Base-by-base conservation (phyloP, 306 rosid species). In the Sesbania bispinosa region DNA sequence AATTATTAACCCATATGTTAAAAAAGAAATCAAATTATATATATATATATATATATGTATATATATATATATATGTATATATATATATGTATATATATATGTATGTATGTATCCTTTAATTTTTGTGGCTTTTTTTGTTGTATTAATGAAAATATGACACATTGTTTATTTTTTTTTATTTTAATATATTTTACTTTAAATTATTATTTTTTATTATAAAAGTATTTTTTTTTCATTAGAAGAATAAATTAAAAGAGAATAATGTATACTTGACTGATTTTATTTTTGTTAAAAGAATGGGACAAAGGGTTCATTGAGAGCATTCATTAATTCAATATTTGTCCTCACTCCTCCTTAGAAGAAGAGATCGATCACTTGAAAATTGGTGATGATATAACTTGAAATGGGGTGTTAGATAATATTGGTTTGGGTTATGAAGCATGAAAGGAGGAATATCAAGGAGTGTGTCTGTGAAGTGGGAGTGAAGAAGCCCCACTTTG, bases 391-490 rank as follows among this genome's bases (percentile, higher is more conserved):
- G 59, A 51, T 20, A 51, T 20, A 55, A 52, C 48, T 53, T 67
- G 59, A 77, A 52, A 73, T 16, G 59, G 33, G 73, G 73, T 54
- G 32, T 14, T 59, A 33, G 24, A 39, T 26, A 7, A 21, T 4
- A 39, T 60, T 53, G 3, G 5, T 41, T 50, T 55, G 11, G 60
- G 67, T 72, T 61, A 50, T 48, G 80, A 62, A 67, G 80, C 86
- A 78, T 15, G 71, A 79, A 74, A 69, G 35, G 27, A 74, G 73
- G 83, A 26, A 79, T 30, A 79, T 35, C 63, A 48, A 82, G 78
- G 69, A 54, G 7, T 63, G 76, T 78, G 86, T 77, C 80, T 47
- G 75, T 29, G 77, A 48, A 83, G 26, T 50, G 82, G 82, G 71
- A 50, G 62, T 23, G 61, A 55, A 36, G 55, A 2, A 79, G 52